Base-by-base conservation (phyloP, 129 eudicot genomes). In the Chrysanthemum lavandulifolium region DNA sequence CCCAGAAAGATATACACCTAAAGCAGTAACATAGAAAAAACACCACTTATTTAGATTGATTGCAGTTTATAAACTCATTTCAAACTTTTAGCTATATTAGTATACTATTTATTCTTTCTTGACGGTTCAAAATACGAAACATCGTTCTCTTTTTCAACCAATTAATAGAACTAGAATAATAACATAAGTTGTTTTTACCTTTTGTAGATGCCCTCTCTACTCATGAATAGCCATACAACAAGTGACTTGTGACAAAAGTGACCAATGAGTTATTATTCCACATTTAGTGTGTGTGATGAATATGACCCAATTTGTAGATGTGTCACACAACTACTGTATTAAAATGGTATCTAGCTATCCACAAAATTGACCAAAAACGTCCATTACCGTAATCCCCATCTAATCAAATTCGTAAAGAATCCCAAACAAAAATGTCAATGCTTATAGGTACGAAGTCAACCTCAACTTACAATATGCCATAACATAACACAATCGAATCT, bases 221-320 rank as follows among this genome's bases (percentile, higher is more conserved):
- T 61, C 40, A 62, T 51, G 78, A 73, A 73, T 73, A 67, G 71
- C 63, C 69, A 52, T 69, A 31, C 14, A 36, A 54, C 76, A 77
- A 77, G 76, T 69, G 76, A 77, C 71, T 21, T 61, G 81, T 70
- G 72, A 78, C 66, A 53, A 69, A 74, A 36, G 78, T 64, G 9
- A 64, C 45, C 9, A 52, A 62, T 70, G 23, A 21, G 40, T 13
- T 10, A 60, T 63, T 62, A 78, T 70, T 78, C 76, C 59, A 71
- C 66, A 70, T 65, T 31, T 36, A 77, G 62, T 69, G 70, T 11
- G 49, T 73, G 61, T 3, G 21, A 73, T 50, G 36, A 51, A 73
- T 63, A 61, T 52, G 63, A 52, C 71, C 64, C 64, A 73, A 3
- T 18, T 63, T 65, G 65, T 55, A 53, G 47, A 74, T 40, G n/a